Conservation (phyloP, 2,329 filamentous ascomycete genomes). For the Hymenoscyphus salicellus region DNA sequence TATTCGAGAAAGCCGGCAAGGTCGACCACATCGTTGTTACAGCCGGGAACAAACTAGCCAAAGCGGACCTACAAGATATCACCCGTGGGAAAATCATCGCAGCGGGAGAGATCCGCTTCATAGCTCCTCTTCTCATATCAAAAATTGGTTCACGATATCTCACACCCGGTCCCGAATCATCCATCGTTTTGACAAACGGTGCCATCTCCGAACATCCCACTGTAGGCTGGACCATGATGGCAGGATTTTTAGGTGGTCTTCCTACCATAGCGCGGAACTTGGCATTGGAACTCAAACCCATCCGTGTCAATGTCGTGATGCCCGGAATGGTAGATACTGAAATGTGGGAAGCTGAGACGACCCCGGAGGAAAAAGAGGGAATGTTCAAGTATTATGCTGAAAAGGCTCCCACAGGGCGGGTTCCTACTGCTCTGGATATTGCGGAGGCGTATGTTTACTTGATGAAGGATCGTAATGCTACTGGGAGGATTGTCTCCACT, state of each 20-base stretch:
- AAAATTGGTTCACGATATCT: conserved; percentile 27
- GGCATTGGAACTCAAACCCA: conserved; percentile 60
- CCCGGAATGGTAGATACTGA: conserved; percentile 54
- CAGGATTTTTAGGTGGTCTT: conserved; percentile 48
- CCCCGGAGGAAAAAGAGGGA: conserved; percentile 2
- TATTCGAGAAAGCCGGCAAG: conserved; percentile 38
- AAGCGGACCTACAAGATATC: conserved; percentile 12
- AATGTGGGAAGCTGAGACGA: conserved; percentile 38
- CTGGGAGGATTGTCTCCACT: conserved; percentile 32
- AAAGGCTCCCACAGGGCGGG: background rate
- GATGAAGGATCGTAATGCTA: conserved; percentile 43
- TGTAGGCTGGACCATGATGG: conserved; percentile 46
- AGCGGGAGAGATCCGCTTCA: conserved; percentile 28
- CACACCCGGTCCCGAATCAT: conserved; percentile 17
- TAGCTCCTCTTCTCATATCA: conserved; percentile 28
- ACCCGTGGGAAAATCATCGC: conserved; percentile 19
- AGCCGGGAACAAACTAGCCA: conserved; percentile 23
- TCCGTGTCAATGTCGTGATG: conserved; percentile 60
- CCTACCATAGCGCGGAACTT: conserved; percentile 53
- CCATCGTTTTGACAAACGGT: conserved; percentile 26
- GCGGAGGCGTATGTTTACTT: conserved; percentile 45
- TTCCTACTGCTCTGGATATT: conserved; percentile 38
- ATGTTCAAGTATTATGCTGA: background rate
- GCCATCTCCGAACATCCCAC: conserved; percentile 18
- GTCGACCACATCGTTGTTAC: conserved; percentile 29